A percentile compares a stretch with the other conserved stretches of the same genome.
phyloP scores from a whole-genome alignment of 768 basidiomycete species.

The Cubamyces lactineus region DNA sequence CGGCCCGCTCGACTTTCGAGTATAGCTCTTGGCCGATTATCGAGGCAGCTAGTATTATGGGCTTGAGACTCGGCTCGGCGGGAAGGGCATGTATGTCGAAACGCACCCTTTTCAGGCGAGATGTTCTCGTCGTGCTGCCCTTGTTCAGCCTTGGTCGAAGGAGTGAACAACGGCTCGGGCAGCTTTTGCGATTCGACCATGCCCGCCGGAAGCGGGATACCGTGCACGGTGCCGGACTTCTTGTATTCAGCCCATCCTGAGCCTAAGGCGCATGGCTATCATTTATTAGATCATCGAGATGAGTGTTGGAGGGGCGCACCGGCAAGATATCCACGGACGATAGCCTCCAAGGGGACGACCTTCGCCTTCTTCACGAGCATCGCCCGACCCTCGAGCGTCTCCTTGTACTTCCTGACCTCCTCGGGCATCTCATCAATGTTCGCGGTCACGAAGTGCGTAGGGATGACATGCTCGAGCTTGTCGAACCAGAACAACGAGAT shows the following conservation, averaged over 20 bases:
- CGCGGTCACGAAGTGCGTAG: conserved; percentile 87
- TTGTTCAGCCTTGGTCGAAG: conserved; percentile 94
- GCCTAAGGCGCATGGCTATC: conserved; percentile 49
- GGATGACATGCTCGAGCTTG: conserved; percentile 75
- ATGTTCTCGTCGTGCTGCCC: conserved; percentile 98
- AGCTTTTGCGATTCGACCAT: conserved; percentile 87
- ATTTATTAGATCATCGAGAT: not conserved
- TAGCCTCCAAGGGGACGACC: conserved; percentile 91
- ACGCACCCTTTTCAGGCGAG: conserved; percentile 89
- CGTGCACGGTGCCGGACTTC: conserved; percentile 84
- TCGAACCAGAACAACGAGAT: conserved; percentile 97
- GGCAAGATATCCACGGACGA: conserved; percentile 96
- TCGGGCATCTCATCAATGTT: conserved; percentile 81
- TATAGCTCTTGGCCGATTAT: conserved; percentile 72
- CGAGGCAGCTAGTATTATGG: conserved; percentile 52
- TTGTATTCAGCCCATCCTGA: conserved; percentile 97
- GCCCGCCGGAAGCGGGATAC: conserved; percentile 72
- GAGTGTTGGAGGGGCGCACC: conserved; percentile 50
- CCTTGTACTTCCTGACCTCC: conserved; percentile 72
- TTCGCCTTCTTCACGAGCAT: conserved; percentile 93
- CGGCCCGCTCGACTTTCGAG: conserved; percentile 55
- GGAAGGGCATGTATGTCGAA: not conserved
- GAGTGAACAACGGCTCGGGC: conserved; percentile 86
- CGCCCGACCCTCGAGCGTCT: conserved; percentile 78
- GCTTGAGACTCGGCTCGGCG: not conserved